Conservation (phyloP, 106 monocot genomes). For the Allium sativum region DNA sequence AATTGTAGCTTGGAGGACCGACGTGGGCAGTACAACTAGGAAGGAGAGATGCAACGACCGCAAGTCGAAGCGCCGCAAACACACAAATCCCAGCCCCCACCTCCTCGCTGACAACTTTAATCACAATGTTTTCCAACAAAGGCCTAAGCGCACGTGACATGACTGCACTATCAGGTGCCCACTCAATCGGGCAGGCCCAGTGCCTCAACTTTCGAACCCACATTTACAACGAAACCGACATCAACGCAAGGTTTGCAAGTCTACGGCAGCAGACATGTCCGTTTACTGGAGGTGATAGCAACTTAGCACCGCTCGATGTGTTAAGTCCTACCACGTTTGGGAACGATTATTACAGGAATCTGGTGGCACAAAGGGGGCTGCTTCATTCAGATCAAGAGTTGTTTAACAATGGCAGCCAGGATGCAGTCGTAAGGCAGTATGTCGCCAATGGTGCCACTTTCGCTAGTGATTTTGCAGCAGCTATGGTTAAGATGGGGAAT, state of each 20-base stretch:
- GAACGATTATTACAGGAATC: slow-evolving; percentile 7
- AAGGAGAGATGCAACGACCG: slow-evolving; percentile 20
- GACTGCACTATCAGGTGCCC: slow-evolving; percentile 38
- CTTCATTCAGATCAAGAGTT: slow-evolving; percentile 17
- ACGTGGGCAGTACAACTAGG: slow-evolving; percentile 23
- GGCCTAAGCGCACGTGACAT: slow-evolving; percentile 22
- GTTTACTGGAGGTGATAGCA: slow-evolving; percentile 4
- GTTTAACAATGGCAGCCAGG: slow-evolving; percentile 8
- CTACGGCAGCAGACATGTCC: slow-evolving; percentile 2
- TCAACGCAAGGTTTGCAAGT: slow-evolving; percentile 15
- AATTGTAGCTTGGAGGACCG: slow-evolving; percentile 18
- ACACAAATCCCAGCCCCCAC: slow-evolving; percentile 16
- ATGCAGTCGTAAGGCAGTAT: slow-evolving; percentile 4
- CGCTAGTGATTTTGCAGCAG: not conserved
- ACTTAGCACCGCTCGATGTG: slow-evolving; percentile 9
- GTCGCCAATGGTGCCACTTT: not conserved
- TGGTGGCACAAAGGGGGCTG: not conserved
- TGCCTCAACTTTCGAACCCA: slow-evolving; percentile 16
- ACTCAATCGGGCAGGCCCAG: slow-evolving; percentile 32
- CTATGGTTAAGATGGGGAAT: slow-evolving; percentile 16
- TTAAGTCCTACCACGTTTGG: slow-evolving; percentile 1
- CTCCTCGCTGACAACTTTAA: slow-evolving; percentile 13
- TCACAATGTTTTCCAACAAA: slow-evolving; percentile 11
- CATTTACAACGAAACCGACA: slow-evolving; percentile 22
- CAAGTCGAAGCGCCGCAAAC: slow-evolving; percentile 18